Evolutionary conservation across 768 basidiomycete species (phyloP).

Genomic region (Pleurotus tuber-regium): DNA sequence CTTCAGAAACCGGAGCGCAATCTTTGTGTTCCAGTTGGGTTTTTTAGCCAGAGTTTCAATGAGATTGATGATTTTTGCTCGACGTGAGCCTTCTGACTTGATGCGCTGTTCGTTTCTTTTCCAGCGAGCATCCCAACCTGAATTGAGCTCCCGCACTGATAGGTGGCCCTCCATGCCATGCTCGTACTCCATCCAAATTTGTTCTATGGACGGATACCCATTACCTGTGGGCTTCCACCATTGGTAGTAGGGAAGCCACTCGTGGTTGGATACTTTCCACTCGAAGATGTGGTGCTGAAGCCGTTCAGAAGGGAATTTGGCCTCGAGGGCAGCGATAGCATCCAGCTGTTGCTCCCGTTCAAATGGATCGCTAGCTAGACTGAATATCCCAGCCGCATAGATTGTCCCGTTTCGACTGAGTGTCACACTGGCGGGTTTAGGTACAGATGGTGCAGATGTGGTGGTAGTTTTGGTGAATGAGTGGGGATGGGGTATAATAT

Average conservation of each 20-base stretch:
- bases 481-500: too few species aligned
- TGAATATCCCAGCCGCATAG: slow-evolving; percentile 6
- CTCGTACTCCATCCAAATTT: slow-evolving; percentile 27
- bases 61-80: slow-evolving; percentile 20
- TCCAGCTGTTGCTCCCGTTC: slow-evolving; percentile 8
- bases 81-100: slow-evolving; percentile 21
- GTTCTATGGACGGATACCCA: slow-evolving; percentile 11
- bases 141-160: slow-evolving; percentile 14
- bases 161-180: slow-evolving; percentile 25
- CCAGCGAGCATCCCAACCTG: slow-evolving; percentile 20
- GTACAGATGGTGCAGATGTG: not conserved
- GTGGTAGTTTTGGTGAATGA: too few species aligned
- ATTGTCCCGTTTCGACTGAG: not conserved
- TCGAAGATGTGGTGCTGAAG: slow-evolving; percentile 17
- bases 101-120: slow-evolving; percentile 16
- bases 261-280: slow-evolving; percentile 21
- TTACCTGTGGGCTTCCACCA: slow-evolving; percentile 10
- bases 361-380: slow-evolving; percentile 4
- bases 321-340: slow-evolving; percentile 2
- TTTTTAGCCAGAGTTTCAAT: slow-evolving; percentile 18
- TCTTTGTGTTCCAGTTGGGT: slow-evolving; percentile 18
- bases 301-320: slow-evolving; percentile 1
- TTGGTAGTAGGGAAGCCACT: slow-evolving; percentile 25
- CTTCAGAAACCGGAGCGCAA: slow-evolving; percentile 22
- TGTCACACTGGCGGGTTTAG: not conserved